Evolutionary conservation across 768 basidiomycete genomes (phyloP), one percentile per base, ranked within the genome.

Genomic region (Tricholoma furcatifolium): DNA sequence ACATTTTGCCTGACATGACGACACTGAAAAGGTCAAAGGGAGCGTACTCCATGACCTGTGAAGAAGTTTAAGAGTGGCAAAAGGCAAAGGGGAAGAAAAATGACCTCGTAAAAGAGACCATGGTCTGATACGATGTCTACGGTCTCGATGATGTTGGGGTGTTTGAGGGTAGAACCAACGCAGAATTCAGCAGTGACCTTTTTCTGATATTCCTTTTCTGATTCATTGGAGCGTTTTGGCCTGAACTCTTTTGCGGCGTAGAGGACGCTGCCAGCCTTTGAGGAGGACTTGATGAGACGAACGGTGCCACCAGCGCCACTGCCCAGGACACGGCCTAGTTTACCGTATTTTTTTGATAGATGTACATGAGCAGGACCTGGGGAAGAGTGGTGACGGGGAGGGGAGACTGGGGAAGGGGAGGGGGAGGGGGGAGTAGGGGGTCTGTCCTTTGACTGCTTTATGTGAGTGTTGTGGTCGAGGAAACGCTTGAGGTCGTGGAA

Each of bases 1-100:
- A 83, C 97, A 99, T 99, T 74, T 93, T 97, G 58, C 93, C 91
- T 14, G 95, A 94, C 97, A 99, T 99, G 79, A 99, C 97, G 65
- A 98, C 95, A 54, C 90, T 92, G 75, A 99, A 99, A 51, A 99
- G 85, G 73, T 99, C 97, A 65, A 86, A 97, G 15, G 97, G 97
- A 2, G 97, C 97, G 64, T 97, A 98, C 71, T 98, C 96, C 97
- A 99, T 99, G 74, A 98, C 89, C 95, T 98, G 66, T 2, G 39
- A 35, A 62, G 58, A 34, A 41, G n/a, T 17, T 23, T 56, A 34
- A 44, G 50, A 56, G 41, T 46, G 47, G 31, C 35, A 49, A 35
- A 49, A 47, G 54, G 39, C n/a, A n/a, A n/a, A 32, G 50, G 51
- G 30, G 49, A 46, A 58, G 47, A 50, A 43, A 43, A 44, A 80